A percentile compares a stretch with the other conserved stretches of the same genome.
phyloP scores from a whole-genome alignment of 768 basidiomycete species.

The Trametes sanguinea region DNA sequence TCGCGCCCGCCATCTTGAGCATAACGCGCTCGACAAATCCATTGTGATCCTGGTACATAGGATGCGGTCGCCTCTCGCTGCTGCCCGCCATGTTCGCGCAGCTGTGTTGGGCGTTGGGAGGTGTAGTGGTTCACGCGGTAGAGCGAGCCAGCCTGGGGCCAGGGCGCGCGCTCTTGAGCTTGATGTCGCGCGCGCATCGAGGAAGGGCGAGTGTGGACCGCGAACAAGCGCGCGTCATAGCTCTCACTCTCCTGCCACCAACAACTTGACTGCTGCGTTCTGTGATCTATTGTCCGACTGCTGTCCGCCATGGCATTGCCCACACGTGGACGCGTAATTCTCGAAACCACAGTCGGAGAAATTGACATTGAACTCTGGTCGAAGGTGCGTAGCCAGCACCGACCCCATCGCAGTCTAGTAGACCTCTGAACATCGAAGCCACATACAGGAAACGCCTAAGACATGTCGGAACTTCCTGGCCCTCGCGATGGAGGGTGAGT shows the following conservation, averaged over 20 bases:
- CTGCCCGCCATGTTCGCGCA: slow-evolving; percentile 1
- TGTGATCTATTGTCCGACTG: background rate
- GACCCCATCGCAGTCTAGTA: background rate
- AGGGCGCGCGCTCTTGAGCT: background rate
- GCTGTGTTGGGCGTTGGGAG: background rate
- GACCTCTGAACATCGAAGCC: background rate
- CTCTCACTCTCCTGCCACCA: slow-evolving; percentile 11
- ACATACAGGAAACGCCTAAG: slow-evolving; percentile 83
- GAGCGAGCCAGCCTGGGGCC: background rate
- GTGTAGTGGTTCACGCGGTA: too few species aligned
- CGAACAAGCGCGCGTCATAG: slow-evolving; percentile 12
- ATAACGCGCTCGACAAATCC: slow-evolving; percentile 12
- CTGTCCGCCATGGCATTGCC: slow-evolving; percentile 69
- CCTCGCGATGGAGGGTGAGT: slow-evolving; percentile 84
- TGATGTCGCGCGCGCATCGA: background rate
- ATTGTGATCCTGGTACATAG: slow-evolving; percentile 1
- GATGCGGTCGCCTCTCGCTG: background rate
- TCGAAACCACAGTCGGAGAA: slow-evolving; percentile 88
- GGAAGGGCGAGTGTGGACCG: background rate
- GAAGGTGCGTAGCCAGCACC: slow-evolving; percentile 51
- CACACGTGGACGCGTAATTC: slow-evolving; percentile 81
- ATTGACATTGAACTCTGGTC: slow-evolving; percentile 92
- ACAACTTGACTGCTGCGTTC: background rate
- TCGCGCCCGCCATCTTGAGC: slow-evolving; percentile 11
- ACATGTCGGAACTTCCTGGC: slow-evolving; percentile 90